Evolutionary conservation across 106 monocot genomes (phyloP).

Genomic region (Gastrodia elata): DNA sequence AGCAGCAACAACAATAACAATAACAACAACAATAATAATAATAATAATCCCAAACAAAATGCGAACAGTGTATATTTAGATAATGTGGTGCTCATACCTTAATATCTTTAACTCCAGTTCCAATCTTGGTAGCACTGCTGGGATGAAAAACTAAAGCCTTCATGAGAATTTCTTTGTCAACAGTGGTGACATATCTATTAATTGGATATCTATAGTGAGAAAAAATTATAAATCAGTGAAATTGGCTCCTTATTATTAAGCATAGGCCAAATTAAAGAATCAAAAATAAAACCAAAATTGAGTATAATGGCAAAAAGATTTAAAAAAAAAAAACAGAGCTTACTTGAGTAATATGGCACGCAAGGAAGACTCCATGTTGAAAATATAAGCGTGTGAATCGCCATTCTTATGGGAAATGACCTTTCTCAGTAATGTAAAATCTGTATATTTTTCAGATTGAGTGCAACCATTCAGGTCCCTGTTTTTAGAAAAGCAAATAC

Average conservation of each 20-base stretch:
- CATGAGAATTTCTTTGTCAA: slow-evolving; percentile 33
- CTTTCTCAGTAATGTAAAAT: slow-evolving; percentile 4
- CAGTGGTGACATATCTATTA: slow-evolving; percentile 25
- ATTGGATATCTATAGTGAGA: slow-evolving; percentile 42
- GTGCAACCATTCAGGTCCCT: background rate
- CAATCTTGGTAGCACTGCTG: slow-evolving; percentile 42
- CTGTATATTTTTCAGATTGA: background rate
- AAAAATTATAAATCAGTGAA: background rate
- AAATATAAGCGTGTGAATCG: slow-evolving; percentile 23
- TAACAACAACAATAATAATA: no score
- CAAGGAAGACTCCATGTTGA: slow-evolving; percentile 40
- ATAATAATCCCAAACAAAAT: no score
- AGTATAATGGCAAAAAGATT: background rate
- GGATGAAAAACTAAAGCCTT: slow-evolving; percentile 64
- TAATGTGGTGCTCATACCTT: no score
- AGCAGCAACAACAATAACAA: no score
- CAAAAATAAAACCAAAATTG: background rate
- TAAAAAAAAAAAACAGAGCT: slow-evolving; percentile 12
- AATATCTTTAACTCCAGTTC: slow-evolving; percentile 45
- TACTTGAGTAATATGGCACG: slow-evolving; percentile 40
- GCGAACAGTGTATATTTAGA: no score
- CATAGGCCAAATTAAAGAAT: background rate
- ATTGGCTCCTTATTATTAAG: background rate
- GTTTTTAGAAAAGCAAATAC: background rate
- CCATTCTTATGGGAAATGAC: background rate